Evolutionary conservation across 495 filamentous ascomycete genomes (phyloP), one percentile per base, ranked within the genome.

Genomic region (Talaromyces ruber): DNA sequence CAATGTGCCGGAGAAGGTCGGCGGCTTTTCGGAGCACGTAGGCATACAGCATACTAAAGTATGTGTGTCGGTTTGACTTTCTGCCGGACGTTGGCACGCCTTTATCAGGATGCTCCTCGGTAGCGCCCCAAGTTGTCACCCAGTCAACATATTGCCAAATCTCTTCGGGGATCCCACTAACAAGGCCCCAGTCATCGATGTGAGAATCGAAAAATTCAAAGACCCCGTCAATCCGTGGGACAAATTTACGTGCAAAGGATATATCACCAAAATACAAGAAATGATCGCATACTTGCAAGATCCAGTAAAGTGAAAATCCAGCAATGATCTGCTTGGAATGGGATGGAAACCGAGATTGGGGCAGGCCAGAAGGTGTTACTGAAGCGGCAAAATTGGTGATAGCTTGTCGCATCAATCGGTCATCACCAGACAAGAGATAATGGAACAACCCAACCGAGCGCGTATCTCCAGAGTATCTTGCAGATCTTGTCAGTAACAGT

Each of bases 111-210:
- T 72, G 69, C 6, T 68, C 69, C 11, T 67, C 68, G 8, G 71
- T 72, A 4, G 71, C 71, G 14, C 68, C 71, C 74, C 74, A 76
- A 2, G 66, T 72, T 4, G 67, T 69, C 8, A 75, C 72, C 74
- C 74, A 77, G 62, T 77, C 74, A 22, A 77, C 71, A 54, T 73
- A 77, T 53, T 75, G 70, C 74, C 74, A 77, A 1, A 74, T 64
- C 8, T 66, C 65, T 0, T 64, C 56, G 0, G 71, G 66, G 0
- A 73, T 58, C 1, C 67, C 66, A 29, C 70, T 71, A 47, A 76
- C 65, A 2, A 76, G 66, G 18, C 74, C 74, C 5, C 69, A 60
- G 0, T 63, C 45, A 43, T 75, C 72, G 54, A 71, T 58, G 37
- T 72, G 66, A 0, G 62, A 47, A 21, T 70, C 63, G 58, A 77